Evolutionary conservation across 805 yeast genomes (phyloP).

Genomic region (Sugiyamaella valdiviana): DNA sequence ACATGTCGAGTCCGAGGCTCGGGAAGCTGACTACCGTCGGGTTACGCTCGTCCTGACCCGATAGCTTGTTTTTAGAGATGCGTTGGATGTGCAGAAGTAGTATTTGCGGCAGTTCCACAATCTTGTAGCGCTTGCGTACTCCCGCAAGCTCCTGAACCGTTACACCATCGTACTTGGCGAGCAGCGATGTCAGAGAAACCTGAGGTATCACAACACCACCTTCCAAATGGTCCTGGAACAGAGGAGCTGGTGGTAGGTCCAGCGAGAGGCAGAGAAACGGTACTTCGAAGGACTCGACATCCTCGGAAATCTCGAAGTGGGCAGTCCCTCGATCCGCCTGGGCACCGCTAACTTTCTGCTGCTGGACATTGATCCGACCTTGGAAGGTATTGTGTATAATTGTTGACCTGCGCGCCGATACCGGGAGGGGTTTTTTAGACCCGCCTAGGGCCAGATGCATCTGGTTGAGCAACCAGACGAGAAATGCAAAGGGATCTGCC

Average conservation of each 20-base stretch:
- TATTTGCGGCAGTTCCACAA: constrained; percentile 45
- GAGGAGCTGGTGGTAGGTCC: constrained; percentile 53
- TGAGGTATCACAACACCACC: constrained; percentile 46
- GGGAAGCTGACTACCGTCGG: constrained; percentile 62
- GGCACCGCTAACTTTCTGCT: constrained; percentile 25
- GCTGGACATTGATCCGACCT: constrained; percentile 43
- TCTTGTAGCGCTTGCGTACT: constrained; percentile 35
- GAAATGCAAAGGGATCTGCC: constrained; percentile 50
- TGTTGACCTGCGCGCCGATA: constrained; percentile 16
- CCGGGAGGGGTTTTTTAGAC: constrained; percentile 16
- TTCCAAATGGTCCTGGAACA: constrained; percentile 46
- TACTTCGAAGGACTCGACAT: constrained; percentile 16
- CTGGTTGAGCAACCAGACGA: constrained; percentile 54
- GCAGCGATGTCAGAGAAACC: constrained; percentile 38
- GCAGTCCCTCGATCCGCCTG: constrained; percentile 22
- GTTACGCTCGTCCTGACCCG: constrained; percentile 38
- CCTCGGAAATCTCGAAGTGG: constrained; percentile 22
- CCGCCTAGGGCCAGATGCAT: constrained; percentile 34
- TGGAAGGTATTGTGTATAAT: constrained; percentile 41
- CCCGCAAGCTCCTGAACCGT: constrained; percentile 31
- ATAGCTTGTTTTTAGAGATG: constrained; percentile 34
- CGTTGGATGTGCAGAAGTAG: constrained; percentile 56
- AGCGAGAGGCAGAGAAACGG: constrained; percentile 51
- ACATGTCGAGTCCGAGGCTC: constrained; percentile 35
- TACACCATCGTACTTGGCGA: constrained; percentile 34